These are phyloP conservation scores for Cladosporium sp. DNA, from an alignment of 2,329 filamentous ascomycete genomes.

Conservation along the genomic window DNA sequence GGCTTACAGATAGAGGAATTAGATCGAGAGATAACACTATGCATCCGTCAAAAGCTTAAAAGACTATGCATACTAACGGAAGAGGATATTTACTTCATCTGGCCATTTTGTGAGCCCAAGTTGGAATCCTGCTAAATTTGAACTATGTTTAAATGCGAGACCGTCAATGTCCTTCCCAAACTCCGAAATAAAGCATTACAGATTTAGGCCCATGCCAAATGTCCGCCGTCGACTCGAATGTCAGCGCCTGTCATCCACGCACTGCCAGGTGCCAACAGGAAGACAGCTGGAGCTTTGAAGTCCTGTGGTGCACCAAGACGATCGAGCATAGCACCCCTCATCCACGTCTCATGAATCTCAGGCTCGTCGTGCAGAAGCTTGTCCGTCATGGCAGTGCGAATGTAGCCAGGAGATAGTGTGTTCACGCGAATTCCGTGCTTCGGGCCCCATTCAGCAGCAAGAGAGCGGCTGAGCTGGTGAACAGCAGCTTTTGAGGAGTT, in stretches of 20 bases:
- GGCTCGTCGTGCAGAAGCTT: conserved; percentile 44
- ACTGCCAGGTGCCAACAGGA: conserved; percentile 66
- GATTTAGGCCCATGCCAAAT: conserved; percentile 36
- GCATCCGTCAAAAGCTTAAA: background rate
- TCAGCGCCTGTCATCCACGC: conserved; percentile 71
- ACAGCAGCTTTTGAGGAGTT: conserved; percentile 59
- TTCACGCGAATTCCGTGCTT: conserved; percentile 35
- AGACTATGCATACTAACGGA: background rate
- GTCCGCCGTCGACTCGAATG: conserved; percentile 70
- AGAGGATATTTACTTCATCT: background rate
- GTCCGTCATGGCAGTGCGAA: conserved; percentile 40
- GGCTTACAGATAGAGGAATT: background rate
- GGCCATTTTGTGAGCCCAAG: background rate
- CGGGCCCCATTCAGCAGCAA: conserved; percentile 55
- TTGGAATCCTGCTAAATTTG: background rate
- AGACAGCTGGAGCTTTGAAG: conserved; percentile 66
- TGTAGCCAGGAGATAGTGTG: conserved; percentile 38
- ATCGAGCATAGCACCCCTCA: conserved; percentile 55
- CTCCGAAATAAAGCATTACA: background rate
- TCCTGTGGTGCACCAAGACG: conserved; percentile 57
- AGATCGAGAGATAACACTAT: background rate
- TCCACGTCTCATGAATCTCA: conserved; percentile 55
- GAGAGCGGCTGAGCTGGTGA: conserved; percentile 52
- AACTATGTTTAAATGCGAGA: background rate
- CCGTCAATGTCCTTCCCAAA: background rate